Evolutionary conservation across 352 stramenopile genomes (phyloP), one percentile per base, ranked within the genome.

Genomic region (Globisporangium okanoganense): DNA sequence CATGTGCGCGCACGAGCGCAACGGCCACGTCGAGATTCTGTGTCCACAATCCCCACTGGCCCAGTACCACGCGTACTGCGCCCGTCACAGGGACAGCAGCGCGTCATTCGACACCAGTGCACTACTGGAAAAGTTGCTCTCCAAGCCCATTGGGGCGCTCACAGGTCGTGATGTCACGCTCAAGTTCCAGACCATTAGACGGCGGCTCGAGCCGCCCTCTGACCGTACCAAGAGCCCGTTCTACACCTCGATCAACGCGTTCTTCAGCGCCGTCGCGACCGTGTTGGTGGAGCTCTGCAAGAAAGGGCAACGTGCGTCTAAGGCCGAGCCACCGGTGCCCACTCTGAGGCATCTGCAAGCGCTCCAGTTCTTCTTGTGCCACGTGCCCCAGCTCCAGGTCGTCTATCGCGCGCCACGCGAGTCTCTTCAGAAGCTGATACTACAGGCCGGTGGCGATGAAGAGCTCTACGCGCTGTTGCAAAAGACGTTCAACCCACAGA

Each of bases 51-150:
- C 59, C 55, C 14, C 40, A 16, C n/a, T 89, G 16, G 57, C 66
- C 8, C 69, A 81, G 41, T 79, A 76, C 48, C 78, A 88, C 52
- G 80, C 72, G 24, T 94, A 88, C 58, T 94, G 85, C 31, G 70
- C 76, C n/a, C 85, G 82, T 5, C 85, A 94, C 69, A 58, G 59
- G 7, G 53, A 67, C 4, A 71, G 27, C 18, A 40, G 27, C 48
- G 69, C 33, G 64, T 20, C 63, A 5, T 61, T 78, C 24, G 69
- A 84, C 49, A 64, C 89, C 51, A 58, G 51, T 3, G 65, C 76
- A 33, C 41, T 94, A 1, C 44, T 85, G 8, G 68, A 73, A 8
- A 88, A 83, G 56, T 61, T 94, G 33, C 59, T 82, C 53, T 81
- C 77, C 12, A 78, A 78, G 22, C 73, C 75, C 8, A 73, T 94